Evolutionary conservation across 2,329 filamentous ascomycete genomes (phyloP), one percentile per base, ranked within the genome.

Genomic region (Drechslera avenae): DNA sequence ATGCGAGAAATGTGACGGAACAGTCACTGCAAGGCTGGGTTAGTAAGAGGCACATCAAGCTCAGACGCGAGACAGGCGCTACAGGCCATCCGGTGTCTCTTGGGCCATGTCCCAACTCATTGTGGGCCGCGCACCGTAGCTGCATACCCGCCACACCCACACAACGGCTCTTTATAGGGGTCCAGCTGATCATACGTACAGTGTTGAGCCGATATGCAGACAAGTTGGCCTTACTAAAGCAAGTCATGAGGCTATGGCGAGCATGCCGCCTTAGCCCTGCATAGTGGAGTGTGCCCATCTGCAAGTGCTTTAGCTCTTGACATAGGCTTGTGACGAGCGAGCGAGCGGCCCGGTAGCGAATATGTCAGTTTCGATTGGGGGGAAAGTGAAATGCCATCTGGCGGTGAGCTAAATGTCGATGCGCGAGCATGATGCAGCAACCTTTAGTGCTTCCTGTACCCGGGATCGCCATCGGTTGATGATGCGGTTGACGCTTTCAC

Each of bases 141-240:
- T 52, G 55, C 52, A 50, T 46, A 55, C 49, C 48, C 46, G 31
- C 36, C 40, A 53, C 40, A 43, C 40, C 36, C 21, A 14, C 43
- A 49, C 53, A 43, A 43, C 33, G 28, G 43, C 32, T 39, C 46
- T 36, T 28, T 34, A 13, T 16, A 23, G 21, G 17, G 28, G 45
- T 47, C 39, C 39, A 43, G 42, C 42, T 56, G 52, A 53, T 47
- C 47, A 46, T 19, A 32, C 21, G 34, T 33, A 40, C 33, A 44
- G 42, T 44, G 45, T 50, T 50, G 26, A 40, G 43, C 31, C 54
- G 52, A 54, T 30, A 43, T 50, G 52, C 54, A 39, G 44, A 47
- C 43, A 46, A 34, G 39, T 28, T 37, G 41, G 21, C 50, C 19
- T 44, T 34, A 23, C 21, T 18, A 43, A 51, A 53, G 46, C 42